Evolutionary conservation across 2,329 filamentous ascomycete genomes (phyloP), one percentile per base, ranked within the genome.

Genomic region (Fusarium verticillioides): DNA sequence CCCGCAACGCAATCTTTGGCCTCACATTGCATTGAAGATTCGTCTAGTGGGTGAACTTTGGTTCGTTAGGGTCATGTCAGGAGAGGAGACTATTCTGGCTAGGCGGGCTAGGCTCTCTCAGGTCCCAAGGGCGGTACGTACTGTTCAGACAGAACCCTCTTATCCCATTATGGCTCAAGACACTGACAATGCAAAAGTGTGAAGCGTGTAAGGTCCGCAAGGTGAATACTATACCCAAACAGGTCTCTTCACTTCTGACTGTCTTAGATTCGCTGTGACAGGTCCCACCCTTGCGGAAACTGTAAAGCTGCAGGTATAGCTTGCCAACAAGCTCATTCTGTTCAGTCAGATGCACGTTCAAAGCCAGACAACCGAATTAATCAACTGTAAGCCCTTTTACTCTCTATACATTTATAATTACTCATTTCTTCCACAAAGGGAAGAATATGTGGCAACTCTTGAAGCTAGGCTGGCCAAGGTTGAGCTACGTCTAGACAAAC

Each of bases 151-250:
- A 34, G 21, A 54, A 26, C 13, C 60, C 39, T 32, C 16, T 28
- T 12, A 12, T 46, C 28, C 7, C n/a, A 26, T 36, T 28, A 18
- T 40, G 19, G 28, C 46, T 30, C 34, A 18, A 7, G 16, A 52
- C 9, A n/a, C 57, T 72, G 43, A 70, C 61, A 19, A 44, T 13
- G 19, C 23, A 50, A 60, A 30, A 73, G 71, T 73, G 71, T 34
- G 70, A 73, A 59, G 71, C 57, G 13, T 73, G 71, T 23, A 73
- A 73, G 32, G 52, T 73, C 26, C 66, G 71, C 42, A 73, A 73
- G 70, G 71, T 68, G 52, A 36, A 23, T 42, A 4, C 6, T 23
- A n/a, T n/a, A 18, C 0, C 3, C 4, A 54, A n/a, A 1, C 19
- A 16, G 5, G 10, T 5, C 8, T 40, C 9, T 26, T 10, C 6